Base-by-base conservation (phyloP, 1,139 yeast species). In the Kurtzmaniella quercitrusa region DNA sequence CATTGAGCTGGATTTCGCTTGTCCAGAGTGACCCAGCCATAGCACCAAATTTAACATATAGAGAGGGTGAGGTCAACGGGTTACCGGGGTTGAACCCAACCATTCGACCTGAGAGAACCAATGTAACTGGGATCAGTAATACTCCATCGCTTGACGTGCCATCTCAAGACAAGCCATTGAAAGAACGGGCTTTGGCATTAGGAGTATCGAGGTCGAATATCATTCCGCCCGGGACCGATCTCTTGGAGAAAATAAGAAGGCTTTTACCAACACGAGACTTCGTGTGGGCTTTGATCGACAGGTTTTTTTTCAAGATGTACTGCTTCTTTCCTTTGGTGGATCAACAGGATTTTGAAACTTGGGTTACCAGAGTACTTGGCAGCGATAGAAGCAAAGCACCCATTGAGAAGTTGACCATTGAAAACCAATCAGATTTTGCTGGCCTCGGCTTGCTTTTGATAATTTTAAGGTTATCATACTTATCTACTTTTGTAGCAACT, bases 251-350 rank as follows among this genome's bases (percentile, higher is more conserved):
- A 44, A 62, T 68, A 36, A 60, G 58, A 41, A 51, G 59, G 14
- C 57, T 62, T 17, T 49, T 70, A 11, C 76, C 76, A 1, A 57
- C 58, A 15, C 56, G 55, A 40, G 59, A 55, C 43, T 66, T 64
- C 2, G 51, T 65, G 17, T 66, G 70, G 73, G 57, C 57, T 27
- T 58, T 67, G 27, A 46, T 70, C 17, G 50, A 56, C 27, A 52
- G 66, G 11, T 70, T 58, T 48, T 70, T 70, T 48, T 41, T 45
- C 3, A 55, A 53, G 40, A 42, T 69, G 10, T 70, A 68, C 48
- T 68, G 73, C 11, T 68, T 62, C 44, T 55, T 64, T 56, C 74
- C 76, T n/a, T 65, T 60, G 43, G 37, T 70, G 24, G 73, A 70
- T 42, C 70, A 70, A 42, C 46, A 34, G 1, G 47, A 51, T 15